These are phyloP conservation scores for Acmispon strigosus DNA, from an alignment of 306 rosid genomes.

Conservation along the genomic window DNA sequence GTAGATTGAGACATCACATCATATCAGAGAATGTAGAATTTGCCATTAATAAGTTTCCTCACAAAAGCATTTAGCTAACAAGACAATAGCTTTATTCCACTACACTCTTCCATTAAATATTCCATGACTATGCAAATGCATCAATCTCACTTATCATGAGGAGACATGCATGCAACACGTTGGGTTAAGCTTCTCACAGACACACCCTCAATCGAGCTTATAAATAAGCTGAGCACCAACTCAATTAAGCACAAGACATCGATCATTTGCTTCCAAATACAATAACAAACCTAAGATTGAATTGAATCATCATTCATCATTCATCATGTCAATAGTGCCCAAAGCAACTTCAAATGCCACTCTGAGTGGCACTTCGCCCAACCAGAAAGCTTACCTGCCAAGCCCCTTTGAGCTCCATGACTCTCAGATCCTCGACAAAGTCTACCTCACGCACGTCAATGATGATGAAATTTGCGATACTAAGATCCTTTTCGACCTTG, in stretches of 20 bases:
- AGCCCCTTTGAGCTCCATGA: constrained; percentile 20
- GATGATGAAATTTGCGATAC: constrained; percentile 25
- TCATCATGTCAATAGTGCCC: constrained; percentile 10
- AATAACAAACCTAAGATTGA: neutral
- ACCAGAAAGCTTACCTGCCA: neutral
- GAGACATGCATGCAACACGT: neutral
- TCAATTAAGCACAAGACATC: neutral
- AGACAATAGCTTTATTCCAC: neutral
- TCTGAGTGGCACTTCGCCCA: neutral
- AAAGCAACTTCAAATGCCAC: neutral
- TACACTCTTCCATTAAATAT: neutral
- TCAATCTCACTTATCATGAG: too few species aligned
- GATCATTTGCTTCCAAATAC: neutral
- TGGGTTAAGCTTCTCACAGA: neutral
- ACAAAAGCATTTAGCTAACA: too few species aligned
- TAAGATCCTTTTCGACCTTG: constrained; percentile 8
- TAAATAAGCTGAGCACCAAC: constrained; percentile 12
- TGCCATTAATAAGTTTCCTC: too few species aligned
- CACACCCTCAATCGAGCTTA: neutral
- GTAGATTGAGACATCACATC: too few species aligned
- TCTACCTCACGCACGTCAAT: constrained; percentile 23
- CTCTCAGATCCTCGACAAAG: constrained; percentile 23
- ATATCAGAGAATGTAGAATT: too few species aligned
- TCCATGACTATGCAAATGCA: too few species aligned
- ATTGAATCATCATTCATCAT: constrained; percentile 18